Evolutionary conservation across 768 basidiomycete genomes (phyloP).

Genomic region (Calocybe cyanea): DNA sequence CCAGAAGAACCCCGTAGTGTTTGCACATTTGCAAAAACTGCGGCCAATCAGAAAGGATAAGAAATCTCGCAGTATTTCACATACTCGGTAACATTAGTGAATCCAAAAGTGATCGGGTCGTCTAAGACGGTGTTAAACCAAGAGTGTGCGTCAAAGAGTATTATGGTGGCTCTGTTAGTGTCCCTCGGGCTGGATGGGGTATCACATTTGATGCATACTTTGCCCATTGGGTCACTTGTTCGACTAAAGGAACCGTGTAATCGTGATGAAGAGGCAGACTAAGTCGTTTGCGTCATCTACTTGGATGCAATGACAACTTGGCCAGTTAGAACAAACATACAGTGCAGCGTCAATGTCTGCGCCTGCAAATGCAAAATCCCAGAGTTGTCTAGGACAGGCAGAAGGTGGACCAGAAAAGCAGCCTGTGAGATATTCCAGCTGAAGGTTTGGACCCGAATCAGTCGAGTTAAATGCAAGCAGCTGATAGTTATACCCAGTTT

Average conservation of each 20-base stretch:
- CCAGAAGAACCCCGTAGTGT: slow-evolving; percentile 47
- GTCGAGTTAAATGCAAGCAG: neutral
- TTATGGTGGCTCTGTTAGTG: slow-evolving; percentile 39
- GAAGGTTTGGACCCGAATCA: neutral
- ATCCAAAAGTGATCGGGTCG: slow-evolving; percentile 35
- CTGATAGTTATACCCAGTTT: slow-evolving; percentile 37
- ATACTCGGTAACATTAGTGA: slow-evolving; percentile 47
- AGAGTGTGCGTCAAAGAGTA: slow-evolving; percentile 48
- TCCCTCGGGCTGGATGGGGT: slow-evolving; percentile 38
- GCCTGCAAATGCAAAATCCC: slow-evolving; percentile 56
- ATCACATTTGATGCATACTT: slow-evolving; percentile 39
- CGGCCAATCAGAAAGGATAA: neutral
- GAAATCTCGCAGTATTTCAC: neutral
- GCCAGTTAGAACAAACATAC: slow-evolving; percentile 19
- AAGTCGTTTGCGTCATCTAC: neutral
- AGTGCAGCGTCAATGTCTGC: slow-evolving; percentile 40
- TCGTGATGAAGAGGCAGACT: slow-evolving; percentile 47
- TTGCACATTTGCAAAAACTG: slow-evolving; percentile 48
- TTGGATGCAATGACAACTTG: neutral
- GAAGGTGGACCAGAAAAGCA: slow-evolving; percentile 43
- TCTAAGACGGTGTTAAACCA: slow-evolving; percentile 48
- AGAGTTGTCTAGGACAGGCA: slow-evolving; percentile 41
- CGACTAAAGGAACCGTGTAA: slow-evolving; percentile 43
- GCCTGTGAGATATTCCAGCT: slow-evolving; percentile 53
- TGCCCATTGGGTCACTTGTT: slow-evolving; percentile 48